These are phyloP conservation scores for Dendrothele bispora DNA, from an alignment of 768 basidiomycete species.

Conservation along the genomic window DNA sequence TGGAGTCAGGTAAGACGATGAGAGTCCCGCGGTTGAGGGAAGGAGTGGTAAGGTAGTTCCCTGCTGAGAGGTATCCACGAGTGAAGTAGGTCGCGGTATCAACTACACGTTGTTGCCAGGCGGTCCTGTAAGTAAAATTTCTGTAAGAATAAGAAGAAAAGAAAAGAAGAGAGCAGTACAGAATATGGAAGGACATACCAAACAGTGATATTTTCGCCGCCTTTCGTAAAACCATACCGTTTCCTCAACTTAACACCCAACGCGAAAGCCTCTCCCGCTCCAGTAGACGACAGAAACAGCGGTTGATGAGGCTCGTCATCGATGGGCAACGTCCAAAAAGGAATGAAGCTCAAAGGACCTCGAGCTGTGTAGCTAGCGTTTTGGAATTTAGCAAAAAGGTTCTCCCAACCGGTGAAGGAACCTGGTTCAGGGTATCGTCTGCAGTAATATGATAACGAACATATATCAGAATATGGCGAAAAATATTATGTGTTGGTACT, in stretches of 20 bases:
- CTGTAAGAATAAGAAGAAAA: not conserved
- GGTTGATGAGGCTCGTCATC: constrained; percentile 39
- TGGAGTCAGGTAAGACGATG: constrained; percentile 38
- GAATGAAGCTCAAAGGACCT: constrained; percentile 39
- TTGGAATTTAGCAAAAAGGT: constrained; percentile 38
- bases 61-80: constrained; percentile 41
- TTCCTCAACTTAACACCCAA: constrained; percentile 39
- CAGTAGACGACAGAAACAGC: constrained; percentile 37
- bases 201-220: constrained; percentile 40
- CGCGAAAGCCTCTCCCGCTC: constrained; percentile 38
- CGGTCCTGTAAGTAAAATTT: constrained; percentile 30
- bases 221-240: constrained; percentile 37
- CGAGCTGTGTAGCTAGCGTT: constrained; percentile 36
- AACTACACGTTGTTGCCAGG: constrained; percentile 39
- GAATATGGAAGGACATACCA: constrained; percentile 27
- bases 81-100: constrained; percentile 41
- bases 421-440: constrained; percentile 44
- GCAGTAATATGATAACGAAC: not conserved
- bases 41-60: constrained; percentile 33
- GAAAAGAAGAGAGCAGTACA: not conserved
- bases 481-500: constrained; percentile 12
- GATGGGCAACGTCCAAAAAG: constrained; percentile 39
- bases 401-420: constrained; percentile 38
- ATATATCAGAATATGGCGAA: not conserved
- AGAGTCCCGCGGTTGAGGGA: constrained; percentile 32